A percentile compares a stretch with the other conserved stretches of the same genome.
Evolutionary conservation across 2,329 filamentous ascomycete genomes (phyloP).

Genomic region (Monosporascus cannonballus): DNA sequence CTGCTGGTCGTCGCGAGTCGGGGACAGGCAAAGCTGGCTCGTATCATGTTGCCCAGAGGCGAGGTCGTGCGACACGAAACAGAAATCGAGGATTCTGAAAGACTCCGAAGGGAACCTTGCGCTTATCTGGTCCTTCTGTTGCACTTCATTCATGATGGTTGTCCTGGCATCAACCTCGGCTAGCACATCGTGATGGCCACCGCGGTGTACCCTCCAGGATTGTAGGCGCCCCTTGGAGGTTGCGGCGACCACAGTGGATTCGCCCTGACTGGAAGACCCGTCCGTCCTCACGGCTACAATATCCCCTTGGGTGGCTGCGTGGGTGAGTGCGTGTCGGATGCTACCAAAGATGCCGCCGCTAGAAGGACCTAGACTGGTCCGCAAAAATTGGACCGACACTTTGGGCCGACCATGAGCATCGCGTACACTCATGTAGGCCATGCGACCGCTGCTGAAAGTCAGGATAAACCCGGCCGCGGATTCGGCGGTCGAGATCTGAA

Average conservation of each 20-base stretch:
- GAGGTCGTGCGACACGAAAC: constrained; percentile 54
- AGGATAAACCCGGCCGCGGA: constrained; percentile 79
- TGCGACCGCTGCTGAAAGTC: constrained; percentile 75
- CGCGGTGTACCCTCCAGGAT: constrained; percentile 83
- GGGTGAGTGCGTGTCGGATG: constrained; percentile 68
- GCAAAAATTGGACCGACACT: constrained; percentile 72
- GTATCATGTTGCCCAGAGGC: constrained; percentile 44
- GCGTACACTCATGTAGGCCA: constrained; percentile 80
- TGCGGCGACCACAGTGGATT: constrained; percentile 76
- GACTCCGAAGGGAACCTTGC: constrained; percentile 48
- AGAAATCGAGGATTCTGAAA: constrained; percentile 75
- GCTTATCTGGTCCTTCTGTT: constrained; percentile 43
- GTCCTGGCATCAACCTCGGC: constrained; percentile 66
- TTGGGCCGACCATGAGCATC: constrained; percentile 82
- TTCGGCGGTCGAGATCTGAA: constrained; percentile 76
- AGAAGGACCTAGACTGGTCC: constrained; percentile 49
- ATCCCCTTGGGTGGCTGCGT: constrained; percentile 65
- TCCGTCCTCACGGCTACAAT: constrained; percentile 76
- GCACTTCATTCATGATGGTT: constrained; percentile 56
- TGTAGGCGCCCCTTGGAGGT: constrained; percentile 74
- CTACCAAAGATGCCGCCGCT: constrained; percentile 71
- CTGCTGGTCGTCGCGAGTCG: constrained; percentile 44
- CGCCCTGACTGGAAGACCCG: constrained; percentile 65
- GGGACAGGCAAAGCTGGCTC: constrained; percentile 44
- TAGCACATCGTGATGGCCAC: constrained; percentile 71